Conservation (phyloP, 1,139 yeast species). For the Diutina neorugosa region DNA sequence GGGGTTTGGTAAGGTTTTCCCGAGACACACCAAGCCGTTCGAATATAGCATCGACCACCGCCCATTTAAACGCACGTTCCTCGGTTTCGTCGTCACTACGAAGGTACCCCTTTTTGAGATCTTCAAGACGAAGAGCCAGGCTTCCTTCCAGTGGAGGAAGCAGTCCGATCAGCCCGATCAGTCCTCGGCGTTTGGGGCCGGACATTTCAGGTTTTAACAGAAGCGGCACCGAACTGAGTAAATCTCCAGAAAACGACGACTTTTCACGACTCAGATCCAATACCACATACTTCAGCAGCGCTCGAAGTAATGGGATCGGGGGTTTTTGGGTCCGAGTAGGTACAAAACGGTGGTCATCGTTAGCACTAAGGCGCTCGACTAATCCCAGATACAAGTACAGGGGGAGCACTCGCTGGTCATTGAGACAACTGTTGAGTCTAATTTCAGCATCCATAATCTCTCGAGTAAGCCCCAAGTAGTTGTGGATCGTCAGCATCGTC, state of each 20-base stretch:
- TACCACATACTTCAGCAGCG: constrained; percentile 49
- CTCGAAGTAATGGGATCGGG: neutral
- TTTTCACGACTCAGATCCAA: constrained; percentile 42
- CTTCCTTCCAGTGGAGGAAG: neutral
- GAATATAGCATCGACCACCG: constrained; percentile 68
- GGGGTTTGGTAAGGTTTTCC: constrained; percentile 5
- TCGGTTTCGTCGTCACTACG: constrained; percentile 68
- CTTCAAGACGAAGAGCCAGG: neutral
- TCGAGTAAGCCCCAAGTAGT: constrained; percentile 71
- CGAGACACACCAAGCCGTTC: constrained; percentile 57
- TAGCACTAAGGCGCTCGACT: constrained; percentile 14
- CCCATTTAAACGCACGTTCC: constrained; percentile 55
- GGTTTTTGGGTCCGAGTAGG: constrained; percentile 6
- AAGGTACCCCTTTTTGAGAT: constrained; percentile 14
- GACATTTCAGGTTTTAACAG: neutral
- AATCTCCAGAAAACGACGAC: constrained; percentile 69
- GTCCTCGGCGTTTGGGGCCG: neutral
- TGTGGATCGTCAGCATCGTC: constrained; percentile 81
- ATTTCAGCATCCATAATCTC: constrained; percentile 75
- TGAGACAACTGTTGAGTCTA: constrained; percentile 36
- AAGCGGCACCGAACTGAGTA: constrained; percentile 71
- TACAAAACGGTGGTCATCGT: constrained; percentile 5
- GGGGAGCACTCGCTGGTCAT: constrained; percentile 40
- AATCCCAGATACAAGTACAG: constrained; percentile 49
- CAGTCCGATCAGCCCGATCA: neutral